Percentiles rank a stretch among this genome's conserved stretches.
Evolutionary conservation across 768 basidiomycete genomes (phyloP).

Genomic region (Melanogaster broomeanus): DNA sequence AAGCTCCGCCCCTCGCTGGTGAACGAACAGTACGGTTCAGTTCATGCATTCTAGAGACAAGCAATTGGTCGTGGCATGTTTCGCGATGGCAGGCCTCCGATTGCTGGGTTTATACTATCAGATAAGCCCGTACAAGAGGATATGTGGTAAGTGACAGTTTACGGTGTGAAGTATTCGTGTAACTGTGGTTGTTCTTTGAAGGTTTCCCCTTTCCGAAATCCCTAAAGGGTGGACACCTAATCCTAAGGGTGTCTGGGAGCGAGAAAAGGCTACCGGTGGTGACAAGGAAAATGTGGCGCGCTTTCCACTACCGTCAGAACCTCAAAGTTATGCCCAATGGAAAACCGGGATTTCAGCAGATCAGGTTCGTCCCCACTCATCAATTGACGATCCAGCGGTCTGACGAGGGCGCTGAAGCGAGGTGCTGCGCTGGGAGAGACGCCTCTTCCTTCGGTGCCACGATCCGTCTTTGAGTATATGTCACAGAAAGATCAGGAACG

Average conservation of each 20-base stretch:
- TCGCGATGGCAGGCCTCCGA: conserved; percentile 71
- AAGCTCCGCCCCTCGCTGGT: neutral
- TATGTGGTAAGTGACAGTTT: conserved; percentile 50
- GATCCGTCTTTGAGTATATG: conserved; percentile 92
- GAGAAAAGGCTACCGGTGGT: conserved; percentile 36
- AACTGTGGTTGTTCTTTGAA: conserved; percentile 32
- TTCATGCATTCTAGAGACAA: conserved; percentile 24
- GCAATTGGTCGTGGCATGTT: conserved; percentile 41
- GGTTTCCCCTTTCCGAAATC: conserved; percentile 84
- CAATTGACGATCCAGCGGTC: neutral
- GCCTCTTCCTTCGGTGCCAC: conserved; percentile 63
- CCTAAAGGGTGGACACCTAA: conserved; percentile 86
- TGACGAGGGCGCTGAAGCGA: conserved; percentile 51
- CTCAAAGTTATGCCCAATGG: conserved; percentile 50
- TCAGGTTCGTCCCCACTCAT: conserved; percentile 50
- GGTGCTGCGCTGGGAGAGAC: conserved; percentile 84
- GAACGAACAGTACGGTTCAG: neutral
- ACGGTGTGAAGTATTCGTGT: conserved; percentile 12
- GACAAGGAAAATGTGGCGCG: conserved; percentile 48
- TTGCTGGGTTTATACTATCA: conserved; percentile 76
- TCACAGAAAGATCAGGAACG: conserved; percentile 91
- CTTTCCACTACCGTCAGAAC: conserved; percentile 22
- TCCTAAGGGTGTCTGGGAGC: conserved; percentile 74
- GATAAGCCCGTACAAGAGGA: conserved; percentile 70
- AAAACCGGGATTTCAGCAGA: conserved; percentile 66